These are phyloP conservation scores for Bolboschoenus planiculmis DNA, from an alignment of 176 grass and related monocot species.

Conservation along the genomic window DNA sequence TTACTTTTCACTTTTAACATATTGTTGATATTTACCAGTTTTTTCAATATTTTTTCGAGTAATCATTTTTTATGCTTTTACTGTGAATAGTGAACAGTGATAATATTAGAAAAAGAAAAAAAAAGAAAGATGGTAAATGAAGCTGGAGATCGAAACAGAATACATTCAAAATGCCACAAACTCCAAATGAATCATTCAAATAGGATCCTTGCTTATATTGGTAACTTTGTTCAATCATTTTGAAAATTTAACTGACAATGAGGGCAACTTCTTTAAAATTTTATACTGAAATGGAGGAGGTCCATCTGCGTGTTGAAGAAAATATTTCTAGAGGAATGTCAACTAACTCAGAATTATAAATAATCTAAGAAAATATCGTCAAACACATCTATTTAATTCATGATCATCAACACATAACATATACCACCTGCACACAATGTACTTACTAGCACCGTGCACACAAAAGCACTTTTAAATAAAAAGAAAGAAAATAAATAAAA, in stretches of 20 bases:
- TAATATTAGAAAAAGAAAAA: background rate
- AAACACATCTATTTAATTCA: conserved; percentile 9
- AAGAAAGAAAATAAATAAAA: background rate
- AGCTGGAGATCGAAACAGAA: background rate
- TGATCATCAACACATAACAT: background rate
- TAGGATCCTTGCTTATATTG: background rate
- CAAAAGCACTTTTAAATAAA: conserved; percentile 11
- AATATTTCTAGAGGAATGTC: background rate
- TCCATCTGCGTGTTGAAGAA: background rate
- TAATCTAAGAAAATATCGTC: background rate
- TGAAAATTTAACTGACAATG: background rate
- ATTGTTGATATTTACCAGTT: too few species aligned
- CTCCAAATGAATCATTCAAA: background rate
- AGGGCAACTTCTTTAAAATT: background rate
- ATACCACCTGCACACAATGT: conserved; percentile 6
- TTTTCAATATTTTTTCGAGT: background rate
- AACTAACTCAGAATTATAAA: background rate
- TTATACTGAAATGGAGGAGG: background rate
- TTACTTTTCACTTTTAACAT: background rate
- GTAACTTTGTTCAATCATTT: background rate
- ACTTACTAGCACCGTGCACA: conserved; percentile 10
- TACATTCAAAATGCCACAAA: background rate
- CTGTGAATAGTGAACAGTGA: background rate
- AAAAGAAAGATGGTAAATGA: background rate
- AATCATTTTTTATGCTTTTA: background rate